Evolutionary conservation across 768 basidiomycete genomes (phyloP).

Genomic region (Boletus subparvulus): DNA sequence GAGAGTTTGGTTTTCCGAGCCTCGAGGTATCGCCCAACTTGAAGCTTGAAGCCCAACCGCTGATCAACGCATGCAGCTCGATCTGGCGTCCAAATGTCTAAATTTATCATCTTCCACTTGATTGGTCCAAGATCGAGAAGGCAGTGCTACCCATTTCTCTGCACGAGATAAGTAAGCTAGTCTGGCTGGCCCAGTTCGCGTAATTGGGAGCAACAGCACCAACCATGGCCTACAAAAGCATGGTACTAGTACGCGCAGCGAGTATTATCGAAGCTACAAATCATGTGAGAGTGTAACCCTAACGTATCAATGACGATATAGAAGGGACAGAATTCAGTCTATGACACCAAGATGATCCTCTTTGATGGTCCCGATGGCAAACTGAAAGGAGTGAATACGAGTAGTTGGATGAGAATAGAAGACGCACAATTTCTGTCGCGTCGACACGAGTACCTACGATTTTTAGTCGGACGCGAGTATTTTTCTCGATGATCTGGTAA

Average conservation of each 20-base stretch:
- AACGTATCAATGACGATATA: neutral
- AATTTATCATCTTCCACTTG: neutral
- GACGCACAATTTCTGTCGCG: conserved; percentile 91
- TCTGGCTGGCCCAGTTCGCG: neutral
- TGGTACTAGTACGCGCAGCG: neutral
- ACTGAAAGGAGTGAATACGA: conserved; percentile 46
- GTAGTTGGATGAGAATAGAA: neutral
- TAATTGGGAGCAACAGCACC: neutral
- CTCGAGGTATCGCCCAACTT: neutral
- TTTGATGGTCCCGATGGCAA: conserved; percentile 97
- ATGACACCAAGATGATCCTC: conserved; percentile 97
- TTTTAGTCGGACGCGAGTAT: conserved; percentile 88
- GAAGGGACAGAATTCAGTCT: conserved; percentile 43
- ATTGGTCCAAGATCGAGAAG: neutral
- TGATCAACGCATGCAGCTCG: too few relatives aligned
- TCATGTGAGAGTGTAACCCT: neutral
- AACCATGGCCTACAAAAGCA: neutral
- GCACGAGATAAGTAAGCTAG: neutral
- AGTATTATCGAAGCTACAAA: conserved; percentile 4
- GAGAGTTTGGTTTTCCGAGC: neutral
- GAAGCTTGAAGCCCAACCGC: too few relatives aligned
- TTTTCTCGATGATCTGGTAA: conserved; percentile 84
- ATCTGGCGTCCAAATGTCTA: neutral
- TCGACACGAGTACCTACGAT: conserved; percentile 99
- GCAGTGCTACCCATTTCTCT: neutral